phyloP scores from a whole-genome alignment of 768 basidiomycete species.

The Amanita muscaria region DNA sequence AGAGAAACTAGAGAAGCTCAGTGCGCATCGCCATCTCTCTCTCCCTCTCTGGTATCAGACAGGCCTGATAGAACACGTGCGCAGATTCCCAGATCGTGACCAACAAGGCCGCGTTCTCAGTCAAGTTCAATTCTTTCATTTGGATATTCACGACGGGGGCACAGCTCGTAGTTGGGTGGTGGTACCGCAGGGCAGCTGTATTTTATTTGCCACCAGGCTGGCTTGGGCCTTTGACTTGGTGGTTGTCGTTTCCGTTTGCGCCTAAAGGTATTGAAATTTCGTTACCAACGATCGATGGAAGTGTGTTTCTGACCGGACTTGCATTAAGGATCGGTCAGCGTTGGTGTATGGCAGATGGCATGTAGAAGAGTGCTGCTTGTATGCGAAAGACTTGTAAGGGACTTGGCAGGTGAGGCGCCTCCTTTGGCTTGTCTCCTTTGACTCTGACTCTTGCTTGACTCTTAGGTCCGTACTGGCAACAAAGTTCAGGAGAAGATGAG shows the following conservation, averaged over 20 bases:
- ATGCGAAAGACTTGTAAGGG: constrained; percentile 66
- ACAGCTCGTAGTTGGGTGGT: constrained; percentile 83
- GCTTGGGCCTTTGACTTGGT: constrained; percentile 86
- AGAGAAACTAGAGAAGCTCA: constrained; percentile 84
- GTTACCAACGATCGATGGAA: background rate
- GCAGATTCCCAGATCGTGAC: constrained; percentile 62
- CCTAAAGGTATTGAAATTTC: constrained; percentile 49
- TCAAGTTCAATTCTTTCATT: constrained; percentile 63
- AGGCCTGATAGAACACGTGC: background rate
- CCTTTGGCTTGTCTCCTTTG: background rate
- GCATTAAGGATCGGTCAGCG: constrained; percentile 75
- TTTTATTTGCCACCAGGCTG: constrained; percentile 90
- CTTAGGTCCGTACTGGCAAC: background rate
- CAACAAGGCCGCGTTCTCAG: constrained; percentile 50
- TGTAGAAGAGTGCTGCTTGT: constrained; percentile 77
- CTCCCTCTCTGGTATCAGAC: constrained; percentile 3
- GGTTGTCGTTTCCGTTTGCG: constrained; percentile 84
- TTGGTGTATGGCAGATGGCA: constrained; percentile 93
- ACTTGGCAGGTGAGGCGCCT: constrained; percentile 35
- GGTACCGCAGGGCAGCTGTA: constrained; percentile 83
- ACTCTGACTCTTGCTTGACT: background rate
- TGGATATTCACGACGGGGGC: constrained; percentile 86
- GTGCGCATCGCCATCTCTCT: constrained; percentile 43
- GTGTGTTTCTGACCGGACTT: background rate
- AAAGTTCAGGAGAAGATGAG: background rate